Evolutionary conservation across 148 eudicot species (phyloP).

Genomic region (Suaeda aralocaspica): DNA sequence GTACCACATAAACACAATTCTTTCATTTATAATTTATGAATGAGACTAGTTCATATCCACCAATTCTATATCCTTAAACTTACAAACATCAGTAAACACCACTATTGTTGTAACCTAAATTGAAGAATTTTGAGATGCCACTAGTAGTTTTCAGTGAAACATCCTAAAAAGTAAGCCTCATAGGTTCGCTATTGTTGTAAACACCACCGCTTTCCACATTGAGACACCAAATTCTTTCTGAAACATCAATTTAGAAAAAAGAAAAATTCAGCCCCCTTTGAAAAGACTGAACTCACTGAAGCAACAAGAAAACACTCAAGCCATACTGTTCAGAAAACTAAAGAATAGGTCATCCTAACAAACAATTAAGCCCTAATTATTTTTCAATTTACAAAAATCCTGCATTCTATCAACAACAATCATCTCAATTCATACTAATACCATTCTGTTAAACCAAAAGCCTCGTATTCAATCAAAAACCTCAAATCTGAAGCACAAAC

Average conservation of each 20-base stretch:
- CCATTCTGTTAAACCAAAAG: not conserved
- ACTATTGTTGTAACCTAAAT: no score
- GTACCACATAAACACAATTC: no score
- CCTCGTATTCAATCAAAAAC: not conserved
- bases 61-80: no score
- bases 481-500: no score
- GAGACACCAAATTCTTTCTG: constrained; percentile 25
- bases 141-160: no score
- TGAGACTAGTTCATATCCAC: no score
- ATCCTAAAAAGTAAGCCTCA: no score
- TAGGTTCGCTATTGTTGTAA: no score
- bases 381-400: no score
- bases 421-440: not conserved
- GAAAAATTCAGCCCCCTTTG: not conserved
- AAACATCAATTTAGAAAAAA: not conserved
- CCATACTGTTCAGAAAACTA: not conserved
- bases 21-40: no score
- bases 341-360: not conserved
- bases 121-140: no score
- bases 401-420: not conserved
- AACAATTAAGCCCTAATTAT: not conserved
- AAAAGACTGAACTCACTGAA: not conserved
- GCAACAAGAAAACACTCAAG: not conserved
- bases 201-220: constrained; percentile 10
- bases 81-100: no score